Base-by-base conservation (phyloP, 2,329 filamentous ascomycete species). In the Arthrobotrys conoides region DNA sequence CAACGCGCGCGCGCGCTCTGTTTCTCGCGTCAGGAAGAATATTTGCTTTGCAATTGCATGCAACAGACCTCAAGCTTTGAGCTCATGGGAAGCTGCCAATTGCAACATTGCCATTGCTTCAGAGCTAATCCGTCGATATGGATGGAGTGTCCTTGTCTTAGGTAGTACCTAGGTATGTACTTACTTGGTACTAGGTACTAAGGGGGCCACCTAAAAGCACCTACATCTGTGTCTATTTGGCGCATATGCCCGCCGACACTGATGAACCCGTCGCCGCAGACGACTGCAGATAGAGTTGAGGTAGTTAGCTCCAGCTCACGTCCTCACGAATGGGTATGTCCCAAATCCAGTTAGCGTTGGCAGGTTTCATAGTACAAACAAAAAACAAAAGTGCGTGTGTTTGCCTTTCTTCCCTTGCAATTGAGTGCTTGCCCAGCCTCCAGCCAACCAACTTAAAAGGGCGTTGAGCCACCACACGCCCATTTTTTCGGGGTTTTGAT, bases 401-500 rank as follows among this genome's bases (percentile, higher is more conserved):
- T 51, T 27, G 20, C 10, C 22, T 16, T n/a, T 12, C 16, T 41
- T 12, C 38, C 38, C 46, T 49, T 22, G 18, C 5, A 22, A 51
- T 20, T n/a, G 8, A 20, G 44, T 16, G n/a, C 44, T 20, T 8
- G 16, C 44, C 44, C 44, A 46, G 44, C n/a, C 12, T 27, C 20
- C 20, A 16, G 33, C 57, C 30, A 10, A 27, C 24, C 63, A 16
- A 46, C 63, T 67, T 51, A 67, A 53, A 66, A 67, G 24, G 38
- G 48, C 30, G 38, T 36, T 46, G 49, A 51, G 68, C 71, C 53
- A 64, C 71, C 57, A 61, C 57, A 61, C 57, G 57, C 57, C 33
- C 36, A 24, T 44, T 61, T 61, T 61, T 61, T 61, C 57, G 57
- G 53, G 53, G 36, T 80, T 75, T 78, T 76, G 66, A 55, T 72